Evolutionary conservation across 495 filamentous ascomycete genomes (phyloP).

Genomic region (Hyphodiscus hymeniophilus): DNA sequence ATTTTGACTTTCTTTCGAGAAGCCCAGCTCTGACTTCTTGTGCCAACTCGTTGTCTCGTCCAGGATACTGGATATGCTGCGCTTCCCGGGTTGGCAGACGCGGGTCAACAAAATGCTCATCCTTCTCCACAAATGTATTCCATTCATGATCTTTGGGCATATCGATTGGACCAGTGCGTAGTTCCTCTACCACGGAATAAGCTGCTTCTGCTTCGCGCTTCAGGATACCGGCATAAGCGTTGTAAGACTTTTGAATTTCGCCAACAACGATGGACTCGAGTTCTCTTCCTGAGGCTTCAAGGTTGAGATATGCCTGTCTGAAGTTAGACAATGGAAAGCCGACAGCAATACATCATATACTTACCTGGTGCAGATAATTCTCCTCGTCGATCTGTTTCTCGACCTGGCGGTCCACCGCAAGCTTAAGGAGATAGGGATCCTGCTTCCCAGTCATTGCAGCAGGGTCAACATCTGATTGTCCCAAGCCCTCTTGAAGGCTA

Average conservation of each 20-base stretch:
- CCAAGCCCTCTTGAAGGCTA: slow-evolving; percentile 70
- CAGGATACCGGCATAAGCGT: slow-evolving; percentile 80
- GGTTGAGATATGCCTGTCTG: slow-evolving; percentile 78
- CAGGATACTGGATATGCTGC: slow-evolving; percentile 89
- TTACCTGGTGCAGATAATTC: slow-evolving; percentile 88
- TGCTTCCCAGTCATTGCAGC: slow-evolving; percentile 69
- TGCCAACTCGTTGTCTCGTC: slow-evolving; percentile 78
- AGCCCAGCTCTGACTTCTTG: slow-evolving; percentile 82
- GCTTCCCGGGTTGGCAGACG: slow-evolving; percentile 66
- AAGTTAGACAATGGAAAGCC: neutral
- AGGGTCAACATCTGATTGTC: slow-evolving; percentile 67
- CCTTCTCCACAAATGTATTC: slow-evolving; percentile 66
- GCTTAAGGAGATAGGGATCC: slow-evolving; percentile 80
- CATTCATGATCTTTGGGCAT: slow-evolving; percentile 93
- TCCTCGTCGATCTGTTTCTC: slow-evolving; percentile 93
- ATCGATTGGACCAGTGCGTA: slow-evolving; percentile 73
- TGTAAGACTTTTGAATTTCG: slow-evolving; percentile 96
- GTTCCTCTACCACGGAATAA: slow-evolving; percentile 67
- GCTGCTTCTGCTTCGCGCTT: slow-evolving; percentile 81
- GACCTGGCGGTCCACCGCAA: slow-evolving; percentile 79
- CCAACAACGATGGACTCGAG: slow-evolving; percentile 91
- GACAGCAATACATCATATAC: slow-evolving; percentile 19
- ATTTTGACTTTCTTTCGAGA: slow-evolving; percentile 96
- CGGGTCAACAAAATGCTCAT: slow-evolving; percentile 85
- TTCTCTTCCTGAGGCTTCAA: slow-evolving; percentile 90